Evolutionary conservation across 768 basidiomycete genomes (phyloP), one percentile per base, ranked within the genome.

Genomic region (Amyloporia xantha): DNA sequence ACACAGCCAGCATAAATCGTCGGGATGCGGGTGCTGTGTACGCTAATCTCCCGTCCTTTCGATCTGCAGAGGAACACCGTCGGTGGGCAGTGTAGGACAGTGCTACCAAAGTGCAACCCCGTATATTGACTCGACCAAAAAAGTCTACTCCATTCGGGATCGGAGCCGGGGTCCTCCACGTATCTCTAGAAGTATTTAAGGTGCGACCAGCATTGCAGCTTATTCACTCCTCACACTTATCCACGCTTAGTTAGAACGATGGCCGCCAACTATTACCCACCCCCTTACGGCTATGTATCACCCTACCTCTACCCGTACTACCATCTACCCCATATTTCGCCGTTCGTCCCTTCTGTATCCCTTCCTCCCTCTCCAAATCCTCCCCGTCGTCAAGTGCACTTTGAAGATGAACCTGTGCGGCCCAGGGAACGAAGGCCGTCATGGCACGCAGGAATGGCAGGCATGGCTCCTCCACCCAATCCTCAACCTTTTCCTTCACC

Each of bases 401-500:
- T 49, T 30, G 54, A 52, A 11, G 56, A 54, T 37, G 52, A 53
- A 5, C 17, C 23, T 38, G 36, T 33, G 7, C 10, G 45, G 10
- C 19, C 38, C n/a, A 37, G 25, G 2, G 15, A 15, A 5, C 55
- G 55, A 11, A 28, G 43, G 15, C 61, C 63, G 5, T 64, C 63
- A 17, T 64, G 59, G 58, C 55, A 61, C 38, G 57, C 51, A 4
- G 56, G 55, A 5, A 53, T 53, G 54, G 24, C 35, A 2, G 53
- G 51, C 5, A 54, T 47, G 24, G 57, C 57, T 13, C 55, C 60
- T 20, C 41, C 55, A 5, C 54, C 62, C 4, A 59, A 55, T 50
- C 51, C 59, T 3, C 48, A 41, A 0, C 62, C 62, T 6, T 62
- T 60, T 49, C 59, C 59, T 21, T 61, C 62, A 3, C 59, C 62